Base-by-base conservation (phyloP, 768 basidiomycete species). In the Grammothele lineata region DNA sequence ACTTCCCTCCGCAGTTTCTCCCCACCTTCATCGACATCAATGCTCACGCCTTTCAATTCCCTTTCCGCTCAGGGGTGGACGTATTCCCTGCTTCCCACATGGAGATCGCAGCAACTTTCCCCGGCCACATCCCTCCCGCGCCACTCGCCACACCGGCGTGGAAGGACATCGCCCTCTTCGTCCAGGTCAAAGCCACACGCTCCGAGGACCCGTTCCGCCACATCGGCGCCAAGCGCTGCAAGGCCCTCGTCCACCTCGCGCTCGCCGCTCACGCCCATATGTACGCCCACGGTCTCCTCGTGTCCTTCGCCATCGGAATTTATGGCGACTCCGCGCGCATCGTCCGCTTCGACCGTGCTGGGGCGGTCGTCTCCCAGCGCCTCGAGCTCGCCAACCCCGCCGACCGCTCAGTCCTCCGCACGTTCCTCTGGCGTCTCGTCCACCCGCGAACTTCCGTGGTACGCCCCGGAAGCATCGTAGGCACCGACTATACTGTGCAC, bases 381-480 rank as follows among this genome's bases (percentile, higher is more conserved):
- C 37, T 56, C 27, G n/a, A 40, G 18, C 27, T 40, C 6, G 18
- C 34, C 18, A 17, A 45, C 17, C 41, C 33, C 4, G 41, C 24
- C 9, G 37, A 26, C 1, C 9, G 19, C 27, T 5, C 21, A 11
- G 6, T 46, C 7, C 33, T 57, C 5, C 39, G 35, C 14, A 32
- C 26, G 15, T 57, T 51, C 40, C 22, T 54, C 11, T 57, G 56
- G 56, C 43, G 40, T 14, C 54, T 54, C 17, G 22, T 37, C 9
- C 46, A 57, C 17, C 40, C 50, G 9, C 7, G 7, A 7, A 3
- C 32, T 8, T 33, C 42, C 18, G 45, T 45, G 21, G 14, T 10
- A 22, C 11, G 32, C 23, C n/a, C n/a, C n/a, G n/a, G n/a, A n/a
- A n/a, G n/a, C n/a, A 36, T 54, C 12, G 37, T 37, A 10, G 48